Evolutionary conservation across 2,329 filamentous ascomycete genomes (phyloP).

Genomic region (Colletotrichum sp.): DNA sequence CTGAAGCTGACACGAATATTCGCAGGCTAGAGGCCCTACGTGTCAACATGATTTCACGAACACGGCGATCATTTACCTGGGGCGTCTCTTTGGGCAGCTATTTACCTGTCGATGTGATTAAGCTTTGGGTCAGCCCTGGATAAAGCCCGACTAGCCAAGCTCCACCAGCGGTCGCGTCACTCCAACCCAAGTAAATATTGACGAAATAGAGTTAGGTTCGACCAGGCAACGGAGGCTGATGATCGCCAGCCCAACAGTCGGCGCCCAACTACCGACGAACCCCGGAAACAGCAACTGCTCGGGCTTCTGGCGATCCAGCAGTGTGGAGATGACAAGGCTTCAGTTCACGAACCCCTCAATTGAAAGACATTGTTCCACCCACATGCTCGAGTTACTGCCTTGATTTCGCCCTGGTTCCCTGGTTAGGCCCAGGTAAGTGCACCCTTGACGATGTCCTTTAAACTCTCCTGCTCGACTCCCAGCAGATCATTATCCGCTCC

Average conservation of each 20-base stretch:
- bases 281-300: rapidly evolving
- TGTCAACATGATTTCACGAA: background rate
- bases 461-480: background rate
- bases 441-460: background rate
- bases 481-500: background rate
- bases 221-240: background rate
- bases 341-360: background rate
- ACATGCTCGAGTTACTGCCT: rapidly evolving
- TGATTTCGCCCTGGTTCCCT: background rate
- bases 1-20: background rate
- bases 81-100: background rate
- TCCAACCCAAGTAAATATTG: background rate
- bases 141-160: background rate
- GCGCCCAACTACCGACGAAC: background rate
- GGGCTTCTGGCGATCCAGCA: background rate
- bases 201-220: background rate
- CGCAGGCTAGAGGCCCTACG: background rate
- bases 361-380: background rate
- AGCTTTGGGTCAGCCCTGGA: background rate
- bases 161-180: background rate
- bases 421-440: background rate
- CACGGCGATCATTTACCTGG: background rate
- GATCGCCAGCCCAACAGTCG: background rate
- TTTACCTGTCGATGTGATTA: background rate
- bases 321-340: background rate